phyloP scores from a whole-genome alignment of 208 protist genomes.

The Trypanosoma lewisi region DNA sequence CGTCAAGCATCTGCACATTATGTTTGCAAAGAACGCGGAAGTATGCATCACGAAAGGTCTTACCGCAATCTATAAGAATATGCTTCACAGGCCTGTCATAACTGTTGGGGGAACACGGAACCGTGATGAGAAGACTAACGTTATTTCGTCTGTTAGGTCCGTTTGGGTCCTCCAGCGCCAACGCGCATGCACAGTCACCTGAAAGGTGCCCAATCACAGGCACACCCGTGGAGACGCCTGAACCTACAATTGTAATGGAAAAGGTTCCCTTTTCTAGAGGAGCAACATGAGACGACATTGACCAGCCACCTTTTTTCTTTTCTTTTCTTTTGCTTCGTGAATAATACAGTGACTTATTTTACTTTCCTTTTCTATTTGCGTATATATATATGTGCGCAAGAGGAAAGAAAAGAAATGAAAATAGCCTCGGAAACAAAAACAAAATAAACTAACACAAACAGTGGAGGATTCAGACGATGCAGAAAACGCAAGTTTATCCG shows the following conservation, averaged over 20 bases:
- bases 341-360: no score
- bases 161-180: conserved; percentile 51
- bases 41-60: conserved; percentile 90
- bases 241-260: conserved; percentile 62
- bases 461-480: no score
- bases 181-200: conserved; percentile 62
- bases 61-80: conserved; percentile 87
- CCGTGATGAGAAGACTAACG: conserved; percentile 73
- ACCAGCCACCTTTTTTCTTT: not conserved
- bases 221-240: conserved; percentile 78
- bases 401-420: no score
- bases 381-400: no score
- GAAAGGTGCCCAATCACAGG: conserved; percentile 85
- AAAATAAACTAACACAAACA: no score
- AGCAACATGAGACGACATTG: conserved; percentile 19
- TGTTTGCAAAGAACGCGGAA: conserved; percentile 74
- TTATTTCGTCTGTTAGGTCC: conserved; percentile 82
- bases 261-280: conserved; percentile 21
- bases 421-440: no score
- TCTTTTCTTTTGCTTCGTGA: not conserved
- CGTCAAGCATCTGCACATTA: conserved; percentile 62
- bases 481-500: no score
- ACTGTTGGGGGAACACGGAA: conserved; percentile 37
- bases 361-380: no score
- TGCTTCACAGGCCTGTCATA: conserved; percentile 35